Evolutionary conservation across 345 rosid species (phyloP).

Genomic region (Eucalyptus microcorys): DNA sequence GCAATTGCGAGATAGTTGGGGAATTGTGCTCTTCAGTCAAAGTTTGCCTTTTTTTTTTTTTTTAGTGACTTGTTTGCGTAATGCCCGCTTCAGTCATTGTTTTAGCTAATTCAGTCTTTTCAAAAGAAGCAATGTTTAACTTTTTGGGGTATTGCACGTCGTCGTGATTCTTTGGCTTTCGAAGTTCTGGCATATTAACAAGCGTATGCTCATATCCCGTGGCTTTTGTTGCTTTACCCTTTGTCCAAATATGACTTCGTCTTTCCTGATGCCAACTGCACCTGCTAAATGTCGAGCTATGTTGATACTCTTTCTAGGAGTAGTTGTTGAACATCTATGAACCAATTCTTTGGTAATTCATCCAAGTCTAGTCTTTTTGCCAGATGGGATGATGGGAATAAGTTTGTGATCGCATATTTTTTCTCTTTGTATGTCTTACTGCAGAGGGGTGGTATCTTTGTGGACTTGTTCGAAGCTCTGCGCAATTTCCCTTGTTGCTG

Average conservation of each 20-base stretch:
- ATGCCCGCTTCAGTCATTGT: not conserved
- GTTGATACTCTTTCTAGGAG: not conserved
- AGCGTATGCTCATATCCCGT: accelerated
- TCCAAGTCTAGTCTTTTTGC: not conserved
- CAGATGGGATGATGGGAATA: not conserved
- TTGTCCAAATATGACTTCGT: not conserved
- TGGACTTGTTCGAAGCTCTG: constrained; percentile 83
- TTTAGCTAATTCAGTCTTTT: not conserved
- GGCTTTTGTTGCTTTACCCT: not conserved
- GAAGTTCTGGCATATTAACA: not conserved
- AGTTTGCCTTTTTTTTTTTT: not conserved
- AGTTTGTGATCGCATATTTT: not conserved
- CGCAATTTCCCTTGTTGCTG: constrained; percentile 62
- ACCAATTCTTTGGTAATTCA: not conserved
- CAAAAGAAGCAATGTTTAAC: not conserved
- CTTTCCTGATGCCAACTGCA: not conserved
- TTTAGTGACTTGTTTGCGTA: not conserved
- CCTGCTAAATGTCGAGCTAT: not conserved
- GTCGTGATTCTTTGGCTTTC: not conserved
- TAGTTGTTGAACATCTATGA: not conserved
- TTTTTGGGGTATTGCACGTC: not conserved
- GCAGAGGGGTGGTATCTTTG: constrained; percentile 46
- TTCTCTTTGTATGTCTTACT: not conserved
- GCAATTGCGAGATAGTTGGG: not conserved
- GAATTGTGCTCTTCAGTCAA: not conserved